Evolutionary conservation across 441 rosid species (phyloP), one percentile per base, ranked within the genome.

Genomic region (Breynia disticha): DNA sequence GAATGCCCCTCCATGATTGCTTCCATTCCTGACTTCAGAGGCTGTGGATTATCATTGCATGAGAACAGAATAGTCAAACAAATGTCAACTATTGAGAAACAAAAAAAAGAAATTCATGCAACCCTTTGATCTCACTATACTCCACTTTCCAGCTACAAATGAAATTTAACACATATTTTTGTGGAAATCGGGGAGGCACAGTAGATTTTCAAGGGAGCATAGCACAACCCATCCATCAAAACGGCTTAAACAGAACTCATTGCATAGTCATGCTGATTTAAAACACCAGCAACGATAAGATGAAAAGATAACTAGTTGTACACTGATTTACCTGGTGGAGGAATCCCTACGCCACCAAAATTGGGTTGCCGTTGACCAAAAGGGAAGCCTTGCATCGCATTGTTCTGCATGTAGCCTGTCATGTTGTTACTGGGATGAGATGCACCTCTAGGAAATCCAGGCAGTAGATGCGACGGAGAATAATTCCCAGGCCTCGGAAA

Each of bases 1-100:
- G n/a, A 87, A 77, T 41, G 83, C 80, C 63, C 77, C 93, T 1
- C 94, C 82, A 62, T 75, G 91, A 60, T 64, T 75, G 64, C 55
- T 69, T 66, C 79, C 78, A 24, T 69, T 58, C 35, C 74, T 80
- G 2, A 47, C 69, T 15, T 80, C 83, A 19, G 80, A 48, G 67
- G 70, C 95, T 86, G 80, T 35, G 74, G 32, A 61, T 62, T 1
- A 8, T 43, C 59, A 52, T 37, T 20, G 8, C 51, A 13, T 53
- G 10, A 19, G 14, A 10, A 43, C 28, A 28, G 22, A 56, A 35
- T 17, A 53, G 19, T 15, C 11, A 42, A 20, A 50, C 1, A 7
- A 11, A 15, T 16, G 16, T 9, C 11, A 52, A 37, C 44, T 37
- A 11, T 19, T 11, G 52, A 15, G 16, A 16, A n/a, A 35, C n/a